Conservation (phyloP, 768 basidiomycete species). For the Panellus pusillus region DNA sequence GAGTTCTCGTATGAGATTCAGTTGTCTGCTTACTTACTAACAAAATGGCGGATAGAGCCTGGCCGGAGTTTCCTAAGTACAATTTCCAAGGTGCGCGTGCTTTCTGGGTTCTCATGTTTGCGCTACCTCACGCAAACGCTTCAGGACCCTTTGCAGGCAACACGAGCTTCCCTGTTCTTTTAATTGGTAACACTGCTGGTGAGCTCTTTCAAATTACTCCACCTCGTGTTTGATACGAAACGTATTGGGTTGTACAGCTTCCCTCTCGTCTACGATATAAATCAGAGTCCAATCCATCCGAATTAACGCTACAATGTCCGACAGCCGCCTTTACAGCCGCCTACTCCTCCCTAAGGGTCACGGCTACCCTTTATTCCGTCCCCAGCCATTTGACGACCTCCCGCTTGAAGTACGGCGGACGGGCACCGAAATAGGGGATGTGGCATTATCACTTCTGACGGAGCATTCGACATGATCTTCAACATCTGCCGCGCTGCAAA, state of each 20-base stretch:
- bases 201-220: constrained; percentile 7
- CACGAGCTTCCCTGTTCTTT: constrained; percentile 4
- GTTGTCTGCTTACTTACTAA: too few species aligned
- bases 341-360: constrained; percentile 4
- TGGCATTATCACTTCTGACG: constrained; percentile 17
- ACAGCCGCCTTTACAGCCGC: constrained; percentile 5
- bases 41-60: constrained; percentile 5
- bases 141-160: constrained; percentile 25
- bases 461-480: constrained; percentile 17
- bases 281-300: neutral
- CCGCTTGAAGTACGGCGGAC: neutral
- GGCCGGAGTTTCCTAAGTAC: constrained; percentile 18
- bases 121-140: constrained; percentile 55
- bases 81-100: constrained; percentile 15
- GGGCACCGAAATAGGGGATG: constrained; percentile 16
- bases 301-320: neutral
- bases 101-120: constrained; percentile 27
- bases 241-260: too few species aligned
- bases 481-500: constrained; percentile 16
- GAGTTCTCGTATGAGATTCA: neutral
- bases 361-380: constrained; percentile 11
- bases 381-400: constrained; percentile 9
- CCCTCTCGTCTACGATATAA: neutral
- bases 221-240: too few species aligned
- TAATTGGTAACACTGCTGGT: constrained; percentile 15